Evolutionary conservation across 2,329 filamentous ascomycete genomes (phyloP), one percentile per base, ranked within the genome.

Genomic region (Xylaria hypoxylon): DNA sequence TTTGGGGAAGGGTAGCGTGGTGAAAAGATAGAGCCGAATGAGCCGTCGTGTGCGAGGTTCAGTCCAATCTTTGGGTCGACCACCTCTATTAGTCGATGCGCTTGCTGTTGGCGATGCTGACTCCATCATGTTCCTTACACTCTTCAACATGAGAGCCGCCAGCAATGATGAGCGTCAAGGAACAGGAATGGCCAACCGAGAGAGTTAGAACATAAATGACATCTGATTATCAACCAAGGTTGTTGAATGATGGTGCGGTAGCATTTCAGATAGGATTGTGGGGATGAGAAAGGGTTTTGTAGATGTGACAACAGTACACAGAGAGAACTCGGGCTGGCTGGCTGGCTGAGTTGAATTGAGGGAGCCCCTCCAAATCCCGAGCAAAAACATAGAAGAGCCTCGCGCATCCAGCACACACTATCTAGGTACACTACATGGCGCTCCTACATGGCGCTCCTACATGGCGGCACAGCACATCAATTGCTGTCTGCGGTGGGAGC

Each of bases 41-140:
- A 89, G 78, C 73, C 85, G 86, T 47, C 86, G 82, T 69, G 84
- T 82, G 5, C 83, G 81, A 2, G 83, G 83, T 15, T 80, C 75
- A 10, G 82, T 87, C 87, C 86, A 89, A 69, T 87, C 81, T 45
- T 84, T 82, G 2, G 86, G 87, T 15, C 87, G 84, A 15, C 87
- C 87, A 24, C 76, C 76, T 66, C 72, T 70, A 56, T 76, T 76
- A 2, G 71, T 74, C 17, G 75, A 74, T 7, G 71, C 65, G 56
- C 70, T 76, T 19, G 70, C 67, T 50, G 74, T 74, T 31, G 74
- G 74, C 42, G 74, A 75, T 56, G 70, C 71, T 26, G 71, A 73
- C 40, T 75, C 71, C 74, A 75, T 75, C 38, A 31, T 59, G 60
- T 58, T 64, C 45, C 53, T 64, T 42, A 33, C 53, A 24, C 42